phyloP scores from a whole-genome alignment of 768 basidiomycete genomes.

The Porpolomopsis calyptriformis region DNA sequence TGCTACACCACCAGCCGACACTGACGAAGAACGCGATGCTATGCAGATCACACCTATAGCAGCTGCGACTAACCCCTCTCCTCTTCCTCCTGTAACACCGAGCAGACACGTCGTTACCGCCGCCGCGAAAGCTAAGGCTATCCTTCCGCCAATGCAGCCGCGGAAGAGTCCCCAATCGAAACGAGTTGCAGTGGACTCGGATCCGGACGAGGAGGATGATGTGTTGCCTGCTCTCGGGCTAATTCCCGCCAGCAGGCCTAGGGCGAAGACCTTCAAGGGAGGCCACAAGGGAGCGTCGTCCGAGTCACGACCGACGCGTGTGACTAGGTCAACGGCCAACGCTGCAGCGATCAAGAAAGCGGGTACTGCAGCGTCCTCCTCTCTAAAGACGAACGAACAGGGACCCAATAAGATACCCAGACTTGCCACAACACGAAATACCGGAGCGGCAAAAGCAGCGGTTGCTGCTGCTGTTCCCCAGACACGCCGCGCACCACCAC shows the following conservation, averaged over 20 bases:
- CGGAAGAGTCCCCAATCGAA: slow-evolving; percentile 81
- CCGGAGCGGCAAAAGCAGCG: slow-evolving; percentile 36
- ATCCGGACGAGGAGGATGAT: slow-evolving; percentile 56
- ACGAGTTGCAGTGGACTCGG: slow-evolving; percentile 55
- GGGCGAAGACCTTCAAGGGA: slow-evolving; percentile 30
- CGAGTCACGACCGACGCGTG: slow-evolving; percentile 63
- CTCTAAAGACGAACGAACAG: slow-evolving; percentile 35
- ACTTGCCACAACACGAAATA: slow-evolving; percentile 42
- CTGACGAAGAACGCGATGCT: slow-evolving; percentile 46
- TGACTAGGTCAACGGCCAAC: slow-evolving; percentile 60
- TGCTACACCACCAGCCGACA: slow-evolving; percentile 72
- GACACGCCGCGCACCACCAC: slow-evolving; percentile 20
- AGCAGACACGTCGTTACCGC: slow-evolving; percentile 65
- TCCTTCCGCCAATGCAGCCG: slow-evolving; percentile 73
- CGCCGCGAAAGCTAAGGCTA: slow-evolving; percentile 57
- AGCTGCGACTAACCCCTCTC: slow-evolving; percentile 17
- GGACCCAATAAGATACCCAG: slow-evolving; percentile 62
- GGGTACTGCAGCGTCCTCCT: slow-evolving; percentile 28
- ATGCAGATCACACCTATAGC: slow-evolving; percentile 40
- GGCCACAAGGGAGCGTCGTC: slow-evolving; percentile 45
- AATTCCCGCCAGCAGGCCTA: slow-evolving; percentile 30
- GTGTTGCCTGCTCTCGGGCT: slow-evolving; percentile 52
- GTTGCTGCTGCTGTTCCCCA: slow-evolving; percentile 24
- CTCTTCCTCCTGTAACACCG: slow-evolving; percentile 65
- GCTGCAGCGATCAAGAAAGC: slow-evolving; percentile 46